Percentiles rank a stretch among this genome's conserved stretches.
Conservation (phyloP, 495 filamentous ascomycete genomes). For the Aspergillus mulundensis region DNA sequence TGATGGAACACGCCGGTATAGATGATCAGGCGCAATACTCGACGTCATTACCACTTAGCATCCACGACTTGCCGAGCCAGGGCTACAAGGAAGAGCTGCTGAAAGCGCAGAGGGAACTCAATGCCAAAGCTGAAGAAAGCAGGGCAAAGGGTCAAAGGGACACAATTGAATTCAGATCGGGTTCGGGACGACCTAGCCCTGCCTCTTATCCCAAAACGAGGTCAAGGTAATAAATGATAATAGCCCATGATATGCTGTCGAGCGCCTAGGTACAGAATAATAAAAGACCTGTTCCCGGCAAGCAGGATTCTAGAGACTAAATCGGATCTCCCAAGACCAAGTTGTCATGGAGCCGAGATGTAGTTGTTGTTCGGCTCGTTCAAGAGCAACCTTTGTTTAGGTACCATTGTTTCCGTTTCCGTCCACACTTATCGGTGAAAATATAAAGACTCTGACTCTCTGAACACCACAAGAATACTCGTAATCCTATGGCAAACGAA, state of each 20-base stretch:
- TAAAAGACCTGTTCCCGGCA: too few species aligned
- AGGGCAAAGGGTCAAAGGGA: constrained; percentile 51
- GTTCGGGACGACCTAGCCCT: constrained; percentile 6
- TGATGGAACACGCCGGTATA: constrained; percentile 78
- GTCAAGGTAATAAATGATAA: not conserved
- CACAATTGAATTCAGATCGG: constrained; percentile 71
- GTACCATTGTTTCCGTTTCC: too few species aligned
- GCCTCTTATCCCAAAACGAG: not conserved
- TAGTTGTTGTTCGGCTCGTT: too few species aligned
- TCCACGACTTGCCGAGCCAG: constrained; percentile 58
- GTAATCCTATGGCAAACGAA: too few species aligned
- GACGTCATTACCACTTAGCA: constrained; percentile 71
- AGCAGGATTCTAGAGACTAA: too few species aligned
- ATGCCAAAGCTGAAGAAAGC: constrained; percentile 56
- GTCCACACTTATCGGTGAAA: too few species aligned
- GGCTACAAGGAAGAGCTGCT: constrained; percentile 72
- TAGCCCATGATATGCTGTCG: not conserved
- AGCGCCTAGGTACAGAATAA: not conserved
- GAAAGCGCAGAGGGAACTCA: constrained; percentile 57
- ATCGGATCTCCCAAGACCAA: too few species aligned
- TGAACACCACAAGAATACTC: too few species aligned
- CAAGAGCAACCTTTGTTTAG: too few species aligned
- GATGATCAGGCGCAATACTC: constrained; percentile 65
- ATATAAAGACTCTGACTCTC: too few species aligned
- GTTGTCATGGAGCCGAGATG: too few species aligned